A percentile compares a stretch with the other conserved stretches of the same genome.
Conservation (phyloP, 352 stramenopile species). For the Phytophthora pseudosyringae region DNA sequence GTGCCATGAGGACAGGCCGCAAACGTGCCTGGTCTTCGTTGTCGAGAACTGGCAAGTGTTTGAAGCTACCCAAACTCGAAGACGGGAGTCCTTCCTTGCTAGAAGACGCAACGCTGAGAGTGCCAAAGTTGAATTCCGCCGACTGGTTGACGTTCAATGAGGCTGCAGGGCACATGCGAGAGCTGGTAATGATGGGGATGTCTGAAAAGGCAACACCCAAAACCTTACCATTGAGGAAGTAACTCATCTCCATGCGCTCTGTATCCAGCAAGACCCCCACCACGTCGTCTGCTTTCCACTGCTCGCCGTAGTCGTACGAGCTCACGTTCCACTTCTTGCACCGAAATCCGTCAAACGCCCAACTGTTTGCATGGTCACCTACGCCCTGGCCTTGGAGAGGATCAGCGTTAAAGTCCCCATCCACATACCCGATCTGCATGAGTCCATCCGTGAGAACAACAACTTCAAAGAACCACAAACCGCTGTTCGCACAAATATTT, state of each 20-base stretch:
- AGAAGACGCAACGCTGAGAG: not conserved
- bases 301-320: slow-evolving; percentile 82
- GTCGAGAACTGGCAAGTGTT: slow-evolving; percentile 44
- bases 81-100: slow-evolving; percentile 6
- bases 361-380: slow-evolving; percentile 91
- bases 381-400: slow-evolving; percentile 89
- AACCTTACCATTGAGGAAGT: slow-evolving; percentile 92
- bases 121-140: slow-evolving; percentile 83
- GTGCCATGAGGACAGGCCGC: slow-evolving; percentile 42
- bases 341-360: slow-evolving; percentile 92
- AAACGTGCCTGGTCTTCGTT: slow-evolving; percentile 55
- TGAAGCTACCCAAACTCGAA: slow-evolving; percentile 30
- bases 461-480: slow-evolving; percentile 93
- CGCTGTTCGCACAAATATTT: slow-evolving; percentile 56
- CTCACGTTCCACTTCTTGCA: slow-evolving; percentile 91
- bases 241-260: slow-evolving; percentile 87
- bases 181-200: slow-evolving; percentile 48
- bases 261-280: slow-evolving; percentile 90
- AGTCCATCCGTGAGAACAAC: slow-evolving; percentile 89
- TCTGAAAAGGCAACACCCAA: slow-evolving; percentile 85
- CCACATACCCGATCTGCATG: slow-evolving; percentile 95
- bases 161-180: slow-evolving; percentile 76
- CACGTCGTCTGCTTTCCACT: slow-evolving; percentile 84
- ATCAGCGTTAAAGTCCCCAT: slow-evolving; percentile 84
- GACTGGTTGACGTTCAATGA: slow-evolving; percentile 89